phyloP scores from a whole-genome alignment of 2,329 filamentous ascomycete species.

The Rosellinia necatrix region DNA sequence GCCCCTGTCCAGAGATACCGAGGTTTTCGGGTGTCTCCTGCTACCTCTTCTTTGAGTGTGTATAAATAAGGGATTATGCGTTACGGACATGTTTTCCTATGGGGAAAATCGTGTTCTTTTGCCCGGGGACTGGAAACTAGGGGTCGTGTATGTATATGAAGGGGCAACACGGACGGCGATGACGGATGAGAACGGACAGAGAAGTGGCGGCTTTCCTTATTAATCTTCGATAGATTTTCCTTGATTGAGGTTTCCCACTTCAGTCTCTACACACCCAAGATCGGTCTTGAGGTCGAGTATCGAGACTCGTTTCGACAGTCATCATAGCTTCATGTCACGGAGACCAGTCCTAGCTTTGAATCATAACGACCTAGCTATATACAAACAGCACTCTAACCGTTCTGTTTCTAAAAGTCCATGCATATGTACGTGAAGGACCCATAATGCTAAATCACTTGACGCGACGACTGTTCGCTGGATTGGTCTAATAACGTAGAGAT shows the following conservation, averaged over 20 bases:
- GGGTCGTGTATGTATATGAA: constrained; percentile 38
- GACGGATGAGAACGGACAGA: constrained; percentile 30
- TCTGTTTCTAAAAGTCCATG: constrained; percentile 1
- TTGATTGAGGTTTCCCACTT: constrained; percentile 33
- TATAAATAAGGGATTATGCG: constrained; percentile 40
- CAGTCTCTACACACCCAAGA: constrained; percentile 32
- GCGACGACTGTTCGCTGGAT: too few relatives aligned
- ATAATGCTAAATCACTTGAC: too few relatives aligned
- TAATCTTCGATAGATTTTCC: constrained; percentile 41
- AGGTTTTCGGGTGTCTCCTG: constrained; percentile 30
- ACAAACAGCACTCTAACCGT: constrained; percentile 27
- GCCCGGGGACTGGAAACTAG: constrained; percentile 12
- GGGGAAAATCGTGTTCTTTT: constrained; percentile 3
- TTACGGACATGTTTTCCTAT: constrained; percentile 16
- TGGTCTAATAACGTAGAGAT: too few relatives aligned
- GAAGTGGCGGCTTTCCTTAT: constrained; percentile 31
- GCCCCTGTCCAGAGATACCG: constrained; percentile 15
- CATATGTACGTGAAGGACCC: background rate
- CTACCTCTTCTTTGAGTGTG: constrained; percentile 37
- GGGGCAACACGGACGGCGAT: constrained; percentile 29
- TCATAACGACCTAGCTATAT: constrained; percentile 37
- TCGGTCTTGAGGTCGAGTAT: constrained; percentile 33
- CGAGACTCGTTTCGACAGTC: constrained; percentile 35
- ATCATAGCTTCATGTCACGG: constrained; percentile 33
- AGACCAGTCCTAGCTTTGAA: constrained; percentile 33